These are phyloP conservation scores for Hyphopichia homilentoma DNA, from an alignment of 805 yeast species.

Conservation along the genomic window DNA sequence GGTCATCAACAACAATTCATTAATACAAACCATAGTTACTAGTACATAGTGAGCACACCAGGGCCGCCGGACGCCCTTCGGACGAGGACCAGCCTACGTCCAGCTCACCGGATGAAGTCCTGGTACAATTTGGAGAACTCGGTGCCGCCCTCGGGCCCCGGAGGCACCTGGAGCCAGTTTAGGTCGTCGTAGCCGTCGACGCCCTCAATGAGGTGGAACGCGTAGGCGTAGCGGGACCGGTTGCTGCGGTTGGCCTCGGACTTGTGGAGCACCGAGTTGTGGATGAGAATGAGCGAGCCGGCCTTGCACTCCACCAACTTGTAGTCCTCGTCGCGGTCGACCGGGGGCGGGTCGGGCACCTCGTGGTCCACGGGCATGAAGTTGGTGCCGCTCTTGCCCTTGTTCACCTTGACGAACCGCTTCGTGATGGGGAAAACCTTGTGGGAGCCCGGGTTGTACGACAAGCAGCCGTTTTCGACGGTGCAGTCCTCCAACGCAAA, in stretches of 20 bases:
- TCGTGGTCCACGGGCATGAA: conserved; percentile 39
- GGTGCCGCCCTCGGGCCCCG: conserved; percentile 51
- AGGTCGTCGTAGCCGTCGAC: conserved; percentile 51
- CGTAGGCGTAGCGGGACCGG: conserved; percentile 68
- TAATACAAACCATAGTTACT: no score
- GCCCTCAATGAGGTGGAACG: conserved; percentile 79
- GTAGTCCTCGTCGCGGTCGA: conserved; percentile 46
- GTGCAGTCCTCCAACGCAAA: conserved; percentile 76
- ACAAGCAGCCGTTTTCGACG: conserved; percentile 61
- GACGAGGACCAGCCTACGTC: no score
- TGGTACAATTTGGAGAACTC: conserved; percentile 50
- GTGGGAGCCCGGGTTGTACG: conserved; percentile 70
- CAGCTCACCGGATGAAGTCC: no score
- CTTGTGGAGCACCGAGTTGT: conserved; percentile 69
- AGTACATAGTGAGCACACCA: no score
- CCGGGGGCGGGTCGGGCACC: conserved; percentile 25
- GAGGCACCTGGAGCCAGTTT: conserved; percentile 80
- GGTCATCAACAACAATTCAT: no score
- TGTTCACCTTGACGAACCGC: conserved; percentile 56
- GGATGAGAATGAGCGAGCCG: conserved; percentile 68
- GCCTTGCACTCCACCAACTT: conserved; percentile 59
- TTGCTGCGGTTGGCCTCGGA: conserved; percentile 56
- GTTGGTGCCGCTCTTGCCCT: conserved; percentile 52
- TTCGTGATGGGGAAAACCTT: conserved; percentile 51
- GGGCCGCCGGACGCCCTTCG: no score